Conservation (phyloP, 108 stramenopile genomes). For the Pseudonitzschia delicatissima region DNA sequence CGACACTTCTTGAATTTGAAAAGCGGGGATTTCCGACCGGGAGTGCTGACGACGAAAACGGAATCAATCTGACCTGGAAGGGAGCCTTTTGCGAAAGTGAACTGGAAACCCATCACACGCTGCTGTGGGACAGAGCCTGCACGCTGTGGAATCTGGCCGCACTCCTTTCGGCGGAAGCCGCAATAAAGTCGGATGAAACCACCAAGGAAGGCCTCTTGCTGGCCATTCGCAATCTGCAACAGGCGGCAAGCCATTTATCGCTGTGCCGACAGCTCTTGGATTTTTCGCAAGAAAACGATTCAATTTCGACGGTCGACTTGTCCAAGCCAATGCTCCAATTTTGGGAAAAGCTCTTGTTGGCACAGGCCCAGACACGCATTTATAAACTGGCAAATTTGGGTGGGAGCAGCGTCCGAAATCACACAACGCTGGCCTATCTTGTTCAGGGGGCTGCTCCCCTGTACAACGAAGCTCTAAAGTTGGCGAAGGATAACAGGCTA, state of each 20-base stretch:
- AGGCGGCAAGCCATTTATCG: conserved; percentile 30
- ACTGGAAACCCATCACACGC: conserved; percentile 35
- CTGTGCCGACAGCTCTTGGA: conserved; percentile 26
- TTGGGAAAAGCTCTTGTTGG: conserved; percentile 41
- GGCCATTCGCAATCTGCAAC: conserved; percentile 32
- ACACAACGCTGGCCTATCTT: conserved; percentile 38
- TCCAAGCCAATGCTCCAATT: conserved; percentile 36
- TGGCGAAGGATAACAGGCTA: conserved; percentile 43
- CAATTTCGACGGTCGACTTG: conserved; percentile 41
- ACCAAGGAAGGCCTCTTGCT: conserved; percentile 40
- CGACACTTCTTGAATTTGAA: conserved; percentile 47
- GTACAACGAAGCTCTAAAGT: conserved; percentile 43
- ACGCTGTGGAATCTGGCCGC: conserved; percentile 48
- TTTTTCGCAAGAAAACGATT: conserved; percentile 16
- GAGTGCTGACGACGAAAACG: conserved; percentile 12
- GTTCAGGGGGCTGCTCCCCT: conserved; percentile 29
- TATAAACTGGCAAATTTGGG: conserved; percentile 41
- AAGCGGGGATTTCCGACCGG: conserved; percentile 46
- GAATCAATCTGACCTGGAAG: conserved; percentile 35
- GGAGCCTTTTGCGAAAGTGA: conserved; percentile 19
- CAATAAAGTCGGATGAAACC: conserved; percentile 7
- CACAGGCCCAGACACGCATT: conserved; percentile 39
- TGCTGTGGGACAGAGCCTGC: conserved; percentile 48
- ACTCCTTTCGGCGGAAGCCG: conserved; percentile 24
- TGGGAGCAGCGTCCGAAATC: conserved; percentile 13